Base-by-base conservation (phyloP, 768 basidiomycete species). In the Hygrocybe punicea region DNA sequence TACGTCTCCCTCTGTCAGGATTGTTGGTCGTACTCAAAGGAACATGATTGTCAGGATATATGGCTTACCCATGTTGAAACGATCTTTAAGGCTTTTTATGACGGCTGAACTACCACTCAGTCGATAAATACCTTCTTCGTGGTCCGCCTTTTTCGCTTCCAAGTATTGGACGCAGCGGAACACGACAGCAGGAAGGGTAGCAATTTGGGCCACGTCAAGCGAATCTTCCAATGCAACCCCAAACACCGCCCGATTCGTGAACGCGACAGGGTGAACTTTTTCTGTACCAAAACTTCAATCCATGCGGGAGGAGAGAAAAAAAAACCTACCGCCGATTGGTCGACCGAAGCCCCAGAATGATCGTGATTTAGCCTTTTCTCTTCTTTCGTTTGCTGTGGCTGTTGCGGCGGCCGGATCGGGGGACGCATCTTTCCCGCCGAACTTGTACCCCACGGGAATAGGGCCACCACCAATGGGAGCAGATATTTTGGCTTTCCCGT, bases 101-200 rank as follows among this genome's bases (percentile, higher is more conserved):
- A 96, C 93, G 34, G 93, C 90, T 60, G 93, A 91, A 69, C 92
- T 94, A 21, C 95, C 95, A 67, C 90, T 94, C 58, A 99, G 75
- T 58, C 97, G 86, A 74, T 98, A 99, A 58, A 99, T 96, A 34
- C 97, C 97, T 72, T 99, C 97, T 67, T 99, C 97, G 62, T 91
- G 85, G 59, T 98, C 92, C 19, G 97, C 96, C 69, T 91, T 83
- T 76, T 95, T 95, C 17, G 84, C 83, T 75, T 98, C 93, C 55
- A 99, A 77, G 73, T 96, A 99, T 67, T 97, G 87, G 62, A 99
- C 95, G 62, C 88, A 90, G 53, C 97, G 85, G 78, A 95, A 99
- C 34, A 97, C 87, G 63, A 98, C 89, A 6, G 96, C 92, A 3
- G 97, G 97, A 19, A 99, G 78, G 63, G 88, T 87, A 52, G 88